Conservation (phyloP, 2,329 filamentous ascomycete species). For the Pyrenochaeta sp. region DNA sequence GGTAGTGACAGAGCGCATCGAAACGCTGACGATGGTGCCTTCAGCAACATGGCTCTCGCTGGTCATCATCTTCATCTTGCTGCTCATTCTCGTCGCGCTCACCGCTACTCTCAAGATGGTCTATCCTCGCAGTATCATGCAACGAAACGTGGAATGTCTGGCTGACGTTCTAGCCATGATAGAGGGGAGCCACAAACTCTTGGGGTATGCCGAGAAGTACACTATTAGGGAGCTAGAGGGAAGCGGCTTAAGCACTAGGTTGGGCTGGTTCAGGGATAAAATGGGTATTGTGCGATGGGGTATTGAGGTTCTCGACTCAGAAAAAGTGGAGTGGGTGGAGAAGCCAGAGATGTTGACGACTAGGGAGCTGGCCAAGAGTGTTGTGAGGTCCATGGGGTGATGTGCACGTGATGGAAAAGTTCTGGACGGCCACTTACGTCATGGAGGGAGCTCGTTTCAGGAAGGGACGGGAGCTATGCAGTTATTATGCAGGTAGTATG, state of each 20-base stretch:
- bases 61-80: conserved; percentile 11
- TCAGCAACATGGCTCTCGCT: conserved; percentile 18
- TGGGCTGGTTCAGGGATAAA: not conserved
- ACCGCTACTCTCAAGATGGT: conserved; percentile 9
- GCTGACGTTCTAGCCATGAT: conserved; percentile 10
- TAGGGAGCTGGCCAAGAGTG: not conserved
- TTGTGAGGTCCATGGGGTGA: not conserved
- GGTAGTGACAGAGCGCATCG: conserved; percentile 6
- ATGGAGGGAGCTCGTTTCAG: not conserved
- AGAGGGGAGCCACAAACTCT: not conserved
- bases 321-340: not conserved
- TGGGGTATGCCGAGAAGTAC: not conserved
- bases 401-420: not conserved
- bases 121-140: conserved; percentile 6
- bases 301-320: not conserved
- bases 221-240: not conserved
- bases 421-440: not conserved
- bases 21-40: conserved; percentile 11
- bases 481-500: too few relatives aligned
- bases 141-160: conserved; percentile 10
- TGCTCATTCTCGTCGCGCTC: conserved; percentile 9
- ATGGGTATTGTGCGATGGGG: not conserved
- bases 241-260: not conserved
- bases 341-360: not conserved
- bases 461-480: not conserved